phyloP scores from a whole-genome alignment of 495 filamentous ascomycete species.

The Glutinoglossum americanum region DNA sequence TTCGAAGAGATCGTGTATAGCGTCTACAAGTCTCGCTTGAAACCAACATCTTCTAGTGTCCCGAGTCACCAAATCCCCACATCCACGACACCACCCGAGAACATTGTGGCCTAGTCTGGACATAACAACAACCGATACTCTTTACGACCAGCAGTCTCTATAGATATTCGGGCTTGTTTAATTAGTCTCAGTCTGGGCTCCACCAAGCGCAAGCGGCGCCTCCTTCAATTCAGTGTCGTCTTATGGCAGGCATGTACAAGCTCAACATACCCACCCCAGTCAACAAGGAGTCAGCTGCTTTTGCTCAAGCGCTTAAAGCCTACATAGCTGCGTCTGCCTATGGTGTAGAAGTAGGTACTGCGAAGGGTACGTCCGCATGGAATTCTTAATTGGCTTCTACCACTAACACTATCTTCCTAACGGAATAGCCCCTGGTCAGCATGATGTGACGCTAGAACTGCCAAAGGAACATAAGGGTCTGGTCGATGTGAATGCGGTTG shows the following conservation, averaged over 20 bases:
- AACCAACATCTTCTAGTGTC: neutral
- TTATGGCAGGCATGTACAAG: constrained; percentile 6
- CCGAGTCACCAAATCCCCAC: too few relatives aligned
- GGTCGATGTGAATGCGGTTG: constrained; percentile 15
- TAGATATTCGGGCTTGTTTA: neutral
- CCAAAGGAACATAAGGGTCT: constrained; percentile 12
- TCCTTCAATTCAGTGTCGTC: neutral
- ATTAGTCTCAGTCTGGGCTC: neutral
- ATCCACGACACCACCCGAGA: too few relatives aligned
- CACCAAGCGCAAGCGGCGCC: neutral
- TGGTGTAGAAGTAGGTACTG: constrained; percentile 10
- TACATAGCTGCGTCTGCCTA: constrained; percentile 13
- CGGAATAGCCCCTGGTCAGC: constrained; percentile 9
- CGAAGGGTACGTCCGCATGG: constrained; percentile 8
- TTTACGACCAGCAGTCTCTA: neutral
- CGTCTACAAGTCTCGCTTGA: neutral
- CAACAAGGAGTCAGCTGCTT: constrained; percentile 9
- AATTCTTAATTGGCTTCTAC: neutral
- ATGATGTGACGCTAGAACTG: constrained; percentile 9
- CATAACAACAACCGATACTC: neutral
- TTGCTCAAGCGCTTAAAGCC: constrained; percentile 13
- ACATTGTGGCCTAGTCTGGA: neutral
- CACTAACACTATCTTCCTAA: neutral
- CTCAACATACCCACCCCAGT: constrained; percentile 15
- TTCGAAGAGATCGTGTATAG: too few relatives aligned